Evolutionary conservation across 164 flowering plant genomes (phyloP).

Genomic region (Euptelea pleiosperma): DNA sequence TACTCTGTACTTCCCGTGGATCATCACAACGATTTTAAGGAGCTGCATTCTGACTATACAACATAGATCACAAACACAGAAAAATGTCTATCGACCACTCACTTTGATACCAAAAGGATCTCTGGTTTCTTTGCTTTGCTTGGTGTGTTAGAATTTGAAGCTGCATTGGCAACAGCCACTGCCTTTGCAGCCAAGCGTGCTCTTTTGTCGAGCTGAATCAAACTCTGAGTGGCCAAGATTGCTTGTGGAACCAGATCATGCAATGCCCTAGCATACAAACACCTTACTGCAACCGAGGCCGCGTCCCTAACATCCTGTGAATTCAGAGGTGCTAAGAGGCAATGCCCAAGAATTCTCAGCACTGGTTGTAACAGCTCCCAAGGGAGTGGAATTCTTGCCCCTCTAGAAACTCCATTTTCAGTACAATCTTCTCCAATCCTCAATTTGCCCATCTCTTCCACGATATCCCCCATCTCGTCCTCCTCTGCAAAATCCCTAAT

Average conservation of each 20-base stretch:
- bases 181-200: conserved; percentile 43
- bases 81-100: conserved; percentile 14
- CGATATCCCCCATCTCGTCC: conserved; percentile 28
- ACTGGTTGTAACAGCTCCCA: conserved; percentile 90
- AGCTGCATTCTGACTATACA: conserved; percentile 19
- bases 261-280: conserved; percentile 81
- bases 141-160: conserved; percentile 73
- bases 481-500: conserved; percentile 17
- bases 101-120: conserved; percentile 78
- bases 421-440: conserved; percentile 23
- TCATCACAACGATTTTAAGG: background rate
- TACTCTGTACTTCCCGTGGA: background rate
- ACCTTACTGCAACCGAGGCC: conserved; percentile 68
- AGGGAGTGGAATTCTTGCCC: conserved; percentile 76
- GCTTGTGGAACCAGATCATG: conserved; percentile 90
- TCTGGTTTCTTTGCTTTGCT: conserved; percentile 87
- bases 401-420: conserved; percentile 22
- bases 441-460: conserved; percentile 35
- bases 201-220: conserved; percentile 78
- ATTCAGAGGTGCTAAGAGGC: conserved; percentile 77
- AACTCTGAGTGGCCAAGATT: conserved; percentile 77
- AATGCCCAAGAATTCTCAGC: conserved; percentile 81
- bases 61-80: conserved; percentile 6
- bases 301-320: conserved; percentile 69
- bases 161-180: conserved; percentile 35